Percentiles rank a stretch among this genome's conserved stretches.
Evolutionary conservation across 169 alveolate genomes (phyloP).

Genomic region (Plasmodium knowlesi): DNA sequence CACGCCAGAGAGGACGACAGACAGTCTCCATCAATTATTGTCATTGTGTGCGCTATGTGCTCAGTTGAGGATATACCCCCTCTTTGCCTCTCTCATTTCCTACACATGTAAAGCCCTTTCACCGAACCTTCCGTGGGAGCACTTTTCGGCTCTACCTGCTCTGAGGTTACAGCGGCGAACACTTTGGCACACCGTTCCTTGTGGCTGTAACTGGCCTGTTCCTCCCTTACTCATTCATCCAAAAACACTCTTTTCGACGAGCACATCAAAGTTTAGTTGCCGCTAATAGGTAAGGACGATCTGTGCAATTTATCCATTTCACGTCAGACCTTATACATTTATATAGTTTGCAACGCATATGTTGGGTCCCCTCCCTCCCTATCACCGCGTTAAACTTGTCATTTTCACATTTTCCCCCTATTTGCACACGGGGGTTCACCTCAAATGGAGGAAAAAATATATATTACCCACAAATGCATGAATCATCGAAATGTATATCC

Average conservation of each 20-base stretch:
- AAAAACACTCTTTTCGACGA: background rate
- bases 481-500: background rate
- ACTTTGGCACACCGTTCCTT: background rate
- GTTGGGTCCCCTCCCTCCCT: background rate
- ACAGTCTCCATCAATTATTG: background rate
- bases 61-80: background rate
- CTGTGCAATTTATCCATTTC: background rate
- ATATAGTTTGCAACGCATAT: background rate
- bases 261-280: background rate
- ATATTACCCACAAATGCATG: background rate
- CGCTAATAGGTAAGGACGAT: background rate
- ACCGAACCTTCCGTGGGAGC: background rate
- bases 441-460: background rate
- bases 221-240: background rate
- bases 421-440: background rate
- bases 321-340: background rate
- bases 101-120: background rate
- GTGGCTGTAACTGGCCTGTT: background rate
- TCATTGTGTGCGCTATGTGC: background rate
- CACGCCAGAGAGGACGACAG: background rate
- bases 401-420: background rate
- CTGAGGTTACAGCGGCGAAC: background rate
- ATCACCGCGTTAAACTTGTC: background rate
- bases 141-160: background rate
- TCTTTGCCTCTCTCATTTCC: background rate